Evolutionary conservation across 768 basidiomycete genomes (phyloP), one percentile per base, ranked within the genome.

Genomic region (Podaxis sp.): DNA sequence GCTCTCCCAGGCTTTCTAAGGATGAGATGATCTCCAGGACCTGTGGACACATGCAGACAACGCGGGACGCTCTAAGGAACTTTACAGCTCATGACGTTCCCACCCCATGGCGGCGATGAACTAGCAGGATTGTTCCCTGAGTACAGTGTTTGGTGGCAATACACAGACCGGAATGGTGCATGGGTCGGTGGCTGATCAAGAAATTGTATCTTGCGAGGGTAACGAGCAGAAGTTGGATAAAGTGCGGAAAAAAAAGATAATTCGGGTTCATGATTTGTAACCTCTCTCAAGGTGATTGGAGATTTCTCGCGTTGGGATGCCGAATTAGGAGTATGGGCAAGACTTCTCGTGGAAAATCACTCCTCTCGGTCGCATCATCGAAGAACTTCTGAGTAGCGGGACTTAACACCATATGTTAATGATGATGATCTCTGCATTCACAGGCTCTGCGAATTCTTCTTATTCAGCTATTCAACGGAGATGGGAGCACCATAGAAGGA

Each of bases 1-100:
- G 40, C 40, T 28, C 14, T 57, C 40, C 46, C 27, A 14, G 36
- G 32, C 21, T 40, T n/a, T 23, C 7, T 56, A 11, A 46, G 9
- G 54, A 38, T 25, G 9, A 9, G 27, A 46, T 46, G n/a, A n/a
- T 16, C 18, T 10, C 36, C 62, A 90, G 86, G 89, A 90, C 65
- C 75, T 89, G 1, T 90, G 89, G 89, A 68, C 83, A 2, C 88
- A 90, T 68, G 87, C 86, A 18, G 75, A 87, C 65, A 89, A 88
- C 65, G 87, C 21, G 86, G 3, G 89, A 84, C 0, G 83, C 83
- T 0, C 75, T 85, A 23, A 79, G 88, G 18, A 84, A 80, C 68
- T 77, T 88, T 64, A 82, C 81, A 3, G 79, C 74, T 3, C 54
- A 73, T 10, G 71, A 70, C 21, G 85, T 90, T 10, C 87, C 87